A percentile compares a stretch with the other conserved stretches of the same genome.
Conservation (phyloP, 805 yeast species). For the Yamadazyma phyllophila region DNA sequence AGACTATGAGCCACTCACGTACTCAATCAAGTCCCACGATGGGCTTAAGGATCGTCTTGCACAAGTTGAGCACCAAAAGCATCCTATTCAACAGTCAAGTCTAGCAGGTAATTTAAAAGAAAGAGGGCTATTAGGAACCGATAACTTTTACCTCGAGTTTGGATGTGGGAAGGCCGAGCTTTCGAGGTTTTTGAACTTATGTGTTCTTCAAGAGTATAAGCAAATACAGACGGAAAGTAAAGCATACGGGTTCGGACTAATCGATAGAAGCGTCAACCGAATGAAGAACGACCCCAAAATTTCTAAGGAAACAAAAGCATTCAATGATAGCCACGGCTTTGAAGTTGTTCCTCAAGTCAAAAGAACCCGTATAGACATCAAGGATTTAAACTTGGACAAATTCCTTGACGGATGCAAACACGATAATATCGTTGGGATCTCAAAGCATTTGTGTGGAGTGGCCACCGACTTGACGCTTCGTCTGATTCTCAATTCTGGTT, state of each 20-base stretch:
- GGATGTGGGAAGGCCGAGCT: constrained; percentile 93
- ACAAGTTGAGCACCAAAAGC: constrained; percentile 59
- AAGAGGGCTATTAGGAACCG: constrained; percentile 34
- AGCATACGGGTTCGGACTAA: constrained; percentile 49
- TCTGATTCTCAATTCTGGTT: constrained; percentile 47
- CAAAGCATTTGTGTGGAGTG: constrained; percentile 91
- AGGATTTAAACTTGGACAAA: constrained; percentile 59
- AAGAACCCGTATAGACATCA: constrained; percentile 73
- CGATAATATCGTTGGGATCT: constrained; percentile 54
- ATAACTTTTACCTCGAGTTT: constrained; percentile 60
- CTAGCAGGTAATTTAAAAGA: constrained; percentile 64
- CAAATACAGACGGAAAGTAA: background rate
- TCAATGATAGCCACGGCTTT: background rate
- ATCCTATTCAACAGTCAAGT: constrained; percentile 80
- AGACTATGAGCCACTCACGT: constrained; percentile 18
- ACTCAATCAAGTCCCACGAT: constrained; percentile 19
- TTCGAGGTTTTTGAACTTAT: constrained; percentile 55
- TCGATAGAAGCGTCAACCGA: constrained; percentile 76
- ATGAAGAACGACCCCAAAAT: constrained; percentile 77
- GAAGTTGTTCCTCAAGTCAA: constrained; percentile 30
- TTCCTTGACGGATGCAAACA: constrained; percentile 22
- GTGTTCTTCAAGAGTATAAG: constrained; percentile 20
- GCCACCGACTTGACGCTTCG: constrained; percentile 85
- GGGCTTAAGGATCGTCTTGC: constrained; percentile 42
- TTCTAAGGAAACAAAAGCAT: constrained; percentile 45